These are phyloP conservation scores for Afroboletus lepidellus DNA, from an alignment of 1,284 basidiomycete genomes.

Conservation along the genomic window DNA sequence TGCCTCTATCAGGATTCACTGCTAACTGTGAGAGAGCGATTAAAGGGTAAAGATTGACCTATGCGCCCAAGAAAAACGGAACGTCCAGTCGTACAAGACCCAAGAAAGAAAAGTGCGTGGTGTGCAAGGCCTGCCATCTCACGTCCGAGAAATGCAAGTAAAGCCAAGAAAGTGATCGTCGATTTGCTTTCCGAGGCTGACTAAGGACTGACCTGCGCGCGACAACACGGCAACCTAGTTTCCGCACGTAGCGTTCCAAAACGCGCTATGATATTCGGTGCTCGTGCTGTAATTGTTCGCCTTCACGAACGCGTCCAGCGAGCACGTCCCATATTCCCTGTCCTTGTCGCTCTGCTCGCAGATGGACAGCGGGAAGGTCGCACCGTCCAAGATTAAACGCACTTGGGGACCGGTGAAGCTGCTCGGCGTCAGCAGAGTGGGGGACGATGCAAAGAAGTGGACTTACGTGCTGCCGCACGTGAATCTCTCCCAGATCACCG, in stretches of 20 bases:
- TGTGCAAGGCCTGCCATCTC: no score
- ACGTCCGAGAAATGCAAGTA: no score
- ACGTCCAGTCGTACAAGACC: no score
- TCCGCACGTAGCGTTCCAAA: constrained; percentile 42
- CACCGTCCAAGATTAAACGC: constrained; percentile 44
- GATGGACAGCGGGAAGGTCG: constrained; percentile 39
- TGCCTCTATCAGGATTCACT: no score
- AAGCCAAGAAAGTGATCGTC: no score
- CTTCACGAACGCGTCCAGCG: constrained; percentile 37
- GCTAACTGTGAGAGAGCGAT: no score
- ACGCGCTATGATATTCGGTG: constrained; percentile 33
- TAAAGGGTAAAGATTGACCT: no score
- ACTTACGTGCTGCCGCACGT: constrained; percentile 38
- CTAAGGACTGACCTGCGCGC: no score
- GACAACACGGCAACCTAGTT: no score
- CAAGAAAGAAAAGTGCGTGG: no score
- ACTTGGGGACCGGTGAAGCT: constrained; percentile 37
- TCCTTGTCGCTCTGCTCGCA: constrained; percentile 33
- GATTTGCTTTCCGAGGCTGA: no score
- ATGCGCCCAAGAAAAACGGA: no score
- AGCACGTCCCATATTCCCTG: constrained; percentile 40
- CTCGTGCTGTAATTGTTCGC: constrained; percentile 31
- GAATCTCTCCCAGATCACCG: constrained; percentile 49
- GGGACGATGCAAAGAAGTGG: not conserved
- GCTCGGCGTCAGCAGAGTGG: not conserved